These are phyloP conservation scores for Bryum argenteum DNA, from an alignment of 225 moss, liverwort and hornwort genomes.

Conservation along the genomic window DNA sequence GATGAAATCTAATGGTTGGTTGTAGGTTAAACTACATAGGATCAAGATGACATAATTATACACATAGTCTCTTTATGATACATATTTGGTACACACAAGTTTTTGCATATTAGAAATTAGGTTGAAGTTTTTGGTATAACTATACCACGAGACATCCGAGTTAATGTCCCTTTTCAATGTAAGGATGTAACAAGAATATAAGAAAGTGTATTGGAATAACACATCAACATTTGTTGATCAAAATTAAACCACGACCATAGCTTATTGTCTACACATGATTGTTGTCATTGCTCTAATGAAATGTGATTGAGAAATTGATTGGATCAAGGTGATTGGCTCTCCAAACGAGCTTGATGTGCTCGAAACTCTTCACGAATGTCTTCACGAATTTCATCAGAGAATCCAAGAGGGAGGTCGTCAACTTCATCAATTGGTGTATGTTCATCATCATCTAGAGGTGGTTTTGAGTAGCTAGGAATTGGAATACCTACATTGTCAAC, in stretches of 20 bases:
- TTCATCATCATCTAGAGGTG: conserved; percentile 27
- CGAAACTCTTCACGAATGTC: conserved; percentile 33
- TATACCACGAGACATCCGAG: too few relatives aligned
- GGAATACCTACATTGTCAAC: conserved; percentile 32
- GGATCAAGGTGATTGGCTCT: conserved; percentile 31
- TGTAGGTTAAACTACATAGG: too few relatives aligned
- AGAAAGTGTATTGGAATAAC: too few relatives aligned
- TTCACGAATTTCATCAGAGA: conserved; percentile 29
- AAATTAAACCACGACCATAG: background rate
- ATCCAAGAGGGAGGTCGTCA: conserved; percentile 26
- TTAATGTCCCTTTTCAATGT: too few relatives aligned
- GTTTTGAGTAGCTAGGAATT: conserved; percentile 47
- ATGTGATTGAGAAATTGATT: background rate
- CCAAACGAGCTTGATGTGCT: conserved; percentile 29
- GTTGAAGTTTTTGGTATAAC: too few relatives aligned
- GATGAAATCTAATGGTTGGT: too few relatives aligned
- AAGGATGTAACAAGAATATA: too few relatives aligned
- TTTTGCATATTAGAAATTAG: too few relatives aligned
- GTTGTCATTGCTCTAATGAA: background rate
- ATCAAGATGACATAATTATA: too few relatives aligned
- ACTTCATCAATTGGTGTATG: background rate
- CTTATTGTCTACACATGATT: background rate
- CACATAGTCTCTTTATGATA: too few relatives aligned
- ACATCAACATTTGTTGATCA: too few relatives aligned
- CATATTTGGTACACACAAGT: too few relatives aligned